Conservation (phyloP, 2,329 filamentous ascomycete genomes). For the Dactylellina haptotyla region DNA sequence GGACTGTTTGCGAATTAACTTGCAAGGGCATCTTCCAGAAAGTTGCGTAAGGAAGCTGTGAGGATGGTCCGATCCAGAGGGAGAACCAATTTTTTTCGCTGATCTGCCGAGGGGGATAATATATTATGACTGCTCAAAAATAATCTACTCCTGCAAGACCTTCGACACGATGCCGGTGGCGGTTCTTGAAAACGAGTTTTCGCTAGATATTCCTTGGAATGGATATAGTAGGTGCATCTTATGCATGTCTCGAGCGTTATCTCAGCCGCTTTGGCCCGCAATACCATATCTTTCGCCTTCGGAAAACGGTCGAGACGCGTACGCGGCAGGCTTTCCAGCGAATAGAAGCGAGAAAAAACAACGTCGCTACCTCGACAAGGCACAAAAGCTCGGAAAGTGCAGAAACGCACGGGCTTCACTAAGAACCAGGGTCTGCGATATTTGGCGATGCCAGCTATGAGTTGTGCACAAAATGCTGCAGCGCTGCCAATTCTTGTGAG, state of each 20-base stretch:
- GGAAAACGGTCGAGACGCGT: slow-evolving; percentile 14
- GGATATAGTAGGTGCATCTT: slow-evolving; percentile 22
- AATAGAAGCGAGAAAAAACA: slow-evolving; percentile 25
- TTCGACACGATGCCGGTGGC: slow-evolving; percentile 10
- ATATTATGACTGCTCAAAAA: too few species aligned
- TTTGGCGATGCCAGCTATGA: slow-evolving; percentile 17
- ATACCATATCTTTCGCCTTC: slow-evolving; percentile 8
- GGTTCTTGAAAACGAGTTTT: slow-evolving; percentile 17
- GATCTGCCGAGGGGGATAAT: too few species aligned
- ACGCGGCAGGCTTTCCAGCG: slow-evolving; percentile 9
- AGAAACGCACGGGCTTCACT: slow-evolving; percentile 4
- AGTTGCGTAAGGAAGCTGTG: background rate
- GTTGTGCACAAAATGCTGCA: slow-evolving; percentile 19
- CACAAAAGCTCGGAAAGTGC: background rate
- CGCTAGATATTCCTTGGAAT: slow-evolving; percentile 40
- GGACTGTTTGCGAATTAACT: background rate
- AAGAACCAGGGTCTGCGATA: background rate
- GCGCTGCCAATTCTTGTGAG: background rate
- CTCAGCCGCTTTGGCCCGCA: slow-evolving; percentile 22
- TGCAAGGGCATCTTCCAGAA: background rate
- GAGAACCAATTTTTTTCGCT: too few species aligned
- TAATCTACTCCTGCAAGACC: background rate
- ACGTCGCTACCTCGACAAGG: background rate
- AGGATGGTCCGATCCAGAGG: too few species aligned
- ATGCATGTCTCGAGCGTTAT: slow-evolving; percentile 21